Evolutionary conservation across 345 rosid species (phyloP).

Genomic region (Murraya paniculata): DNA sequence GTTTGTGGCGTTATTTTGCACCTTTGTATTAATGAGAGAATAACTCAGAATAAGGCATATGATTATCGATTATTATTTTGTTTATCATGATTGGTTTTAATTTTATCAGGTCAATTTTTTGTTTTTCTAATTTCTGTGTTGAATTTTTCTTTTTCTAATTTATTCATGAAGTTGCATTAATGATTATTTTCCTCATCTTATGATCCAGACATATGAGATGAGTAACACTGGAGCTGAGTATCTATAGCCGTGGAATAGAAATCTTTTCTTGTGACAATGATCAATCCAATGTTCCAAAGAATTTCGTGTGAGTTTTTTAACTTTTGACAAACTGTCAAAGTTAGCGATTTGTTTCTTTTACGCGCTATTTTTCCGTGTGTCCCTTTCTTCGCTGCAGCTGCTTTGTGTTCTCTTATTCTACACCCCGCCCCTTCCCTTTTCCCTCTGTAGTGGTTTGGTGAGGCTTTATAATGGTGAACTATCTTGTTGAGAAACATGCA

Average conservation of each 20-base stretch:
- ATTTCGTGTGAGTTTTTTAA: slow-evolving; percentile 57
- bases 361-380: neutral
- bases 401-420: neutral
- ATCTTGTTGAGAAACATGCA: neutral
- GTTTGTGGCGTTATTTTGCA: neutral
- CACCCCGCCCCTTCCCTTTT: neutral
- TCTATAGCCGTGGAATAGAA: slow-evolving; percentile 96
- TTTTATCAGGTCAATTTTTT: neutral
- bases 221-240: slow-evolving; percentile 93
- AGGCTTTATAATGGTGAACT: neutral
- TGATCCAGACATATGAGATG: slow-evolving; percentile 70
- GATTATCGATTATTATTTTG: slow-evolving; percentile 4
- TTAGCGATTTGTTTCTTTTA: neutral
- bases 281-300: slow-evolving; percentile 79
- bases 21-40: neutral
- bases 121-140: neutral
- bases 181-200: neutral
- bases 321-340: neutral
- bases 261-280: slow-evolving; percentile 91
- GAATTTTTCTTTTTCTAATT: neutral
- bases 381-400: neutral
- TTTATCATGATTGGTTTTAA: neutral
- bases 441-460: neutral
- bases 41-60: neutral
- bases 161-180: neutral